Conservation (phyloP, 192 early-diverging fungal genomes). For the Entophlyctis luteolus region DNA sequence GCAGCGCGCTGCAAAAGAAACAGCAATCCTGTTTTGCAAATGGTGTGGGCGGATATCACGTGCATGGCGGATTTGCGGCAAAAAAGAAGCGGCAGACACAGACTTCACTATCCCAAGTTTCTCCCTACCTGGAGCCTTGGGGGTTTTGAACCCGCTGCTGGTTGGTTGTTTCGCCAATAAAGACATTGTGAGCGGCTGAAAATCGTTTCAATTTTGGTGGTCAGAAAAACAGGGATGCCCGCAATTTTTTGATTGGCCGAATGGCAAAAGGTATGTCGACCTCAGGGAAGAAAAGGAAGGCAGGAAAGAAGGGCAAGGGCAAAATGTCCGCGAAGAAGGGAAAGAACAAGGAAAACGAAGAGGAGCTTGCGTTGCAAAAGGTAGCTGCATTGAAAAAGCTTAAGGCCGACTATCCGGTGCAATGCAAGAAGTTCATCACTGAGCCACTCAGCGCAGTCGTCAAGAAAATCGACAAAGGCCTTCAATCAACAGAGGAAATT, state of each 20-base stretch:
- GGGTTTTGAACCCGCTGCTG: too few species aligned
- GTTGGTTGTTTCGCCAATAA: too few species aligned
- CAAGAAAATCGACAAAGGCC: slow-evolving; percentile 31
- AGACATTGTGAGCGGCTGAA: too few species aligned
- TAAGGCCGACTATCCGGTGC: slow-evolving; percentile 21
- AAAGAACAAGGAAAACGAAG: slow-evolving; percentile 16
- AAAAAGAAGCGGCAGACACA: too few species aligned
- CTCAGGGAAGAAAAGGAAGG: slow-evolving; percentile 26
- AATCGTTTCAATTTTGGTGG: too few species aligned
- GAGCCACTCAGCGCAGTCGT: slow-evolving; percentile 36
- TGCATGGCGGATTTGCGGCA: too few species aligned
- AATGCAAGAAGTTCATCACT: slow-evolving; percentile 41
- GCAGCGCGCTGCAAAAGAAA: neutral
- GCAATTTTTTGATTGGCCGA: too few species aligned
- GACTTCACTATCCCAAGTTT: too few species aligned
- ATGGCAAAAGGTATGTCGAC: slow-evolving; percentile 2
- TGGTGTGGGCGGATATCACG: too few species aligned
- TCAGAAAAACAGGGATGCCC: neutral
- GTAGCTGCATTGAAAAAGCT: slow-evolving; percentile 1
- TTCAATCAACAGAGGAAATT: slow-evolving; percentile 28
- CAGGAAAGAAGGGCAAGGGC: neutral
- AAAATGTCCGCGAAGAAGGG: slow-evolving; percentile 22
- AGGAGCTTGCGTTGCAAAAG: neutral
- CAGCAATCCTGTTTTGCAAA: too few species aligned
- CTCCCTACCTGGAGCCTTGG: too few species aligned